Percentiles rank a stretch among this genome's conserved stretches.
Conservation (phyloP, 176 grass and related monocot species). For the Oryza meridionalis region DNA sequence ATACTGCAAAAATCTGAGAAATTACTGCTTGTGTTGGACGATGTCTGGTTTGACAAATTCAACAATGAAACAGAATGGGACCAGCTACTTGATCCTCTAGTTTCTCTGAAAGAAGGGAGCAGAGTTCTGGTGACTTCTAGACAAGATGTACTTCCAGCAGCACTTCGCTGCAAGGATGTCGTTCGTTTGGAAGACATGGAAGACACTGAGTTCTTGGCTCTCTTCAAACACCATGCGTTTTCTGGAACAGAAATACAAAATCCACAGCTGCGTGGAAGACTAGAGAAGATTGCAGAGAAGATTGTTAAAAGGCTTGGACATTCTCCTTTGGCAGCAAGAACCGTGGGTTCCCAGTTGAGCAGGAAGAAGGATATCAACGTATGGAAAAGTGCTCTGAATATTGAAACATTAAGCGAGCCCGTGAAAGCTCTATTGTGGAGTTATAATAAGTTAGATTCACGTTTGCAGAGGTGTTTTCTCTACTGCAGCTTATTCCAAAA, state of each 20-base stretch:
- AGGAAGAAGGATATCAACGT: fast-evolving
- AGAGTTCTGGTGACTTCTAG: slow-evolving; percentile 20
- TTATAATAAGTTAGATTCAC: slow-evolving; percentile 20
- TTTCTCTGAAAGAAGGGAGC: neutral
- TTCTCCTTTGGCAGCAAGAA: slow-evolving; percentile 33
- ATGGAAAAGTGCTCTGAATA: neutral
- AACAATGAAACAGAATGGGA: neutral
- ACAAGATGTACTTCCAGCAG: neutral
- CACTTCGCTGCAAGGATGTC: neutral
- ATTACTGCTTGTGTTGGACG: slow-evolving; percentile 1
- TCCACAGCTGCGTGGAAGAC: neutral
- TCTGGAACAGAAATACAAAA: neutral
- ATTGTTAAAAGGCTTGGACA: slow-evolving; percentile 3
- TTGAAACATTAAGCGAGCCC: neutral
- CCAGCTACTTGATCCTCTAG: neutral
- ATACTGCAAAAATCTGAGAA: neutral
- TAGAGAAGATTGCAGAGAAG: neutral
- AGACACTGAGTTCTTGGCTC: neutral
- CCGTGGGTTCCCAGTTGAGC: slow-evolving; percentile 6
- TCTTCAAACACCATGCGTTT: slow-evolving; percentile 31
- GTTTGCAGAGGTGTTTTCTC: slow-evolving; percentile 9
- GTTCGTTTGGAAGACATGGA: neutral
- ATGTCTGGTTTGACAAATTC: neutral
- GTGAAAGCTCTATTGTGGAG: slow-evolving; percentile 20
- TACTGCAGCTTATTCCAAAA: slow-evolving; percentile 28